Evolutionary conservation across 2,329 filamentous ascomycete species (phyloP).

Genomic region (Colletotrichum melonis): DNA sequence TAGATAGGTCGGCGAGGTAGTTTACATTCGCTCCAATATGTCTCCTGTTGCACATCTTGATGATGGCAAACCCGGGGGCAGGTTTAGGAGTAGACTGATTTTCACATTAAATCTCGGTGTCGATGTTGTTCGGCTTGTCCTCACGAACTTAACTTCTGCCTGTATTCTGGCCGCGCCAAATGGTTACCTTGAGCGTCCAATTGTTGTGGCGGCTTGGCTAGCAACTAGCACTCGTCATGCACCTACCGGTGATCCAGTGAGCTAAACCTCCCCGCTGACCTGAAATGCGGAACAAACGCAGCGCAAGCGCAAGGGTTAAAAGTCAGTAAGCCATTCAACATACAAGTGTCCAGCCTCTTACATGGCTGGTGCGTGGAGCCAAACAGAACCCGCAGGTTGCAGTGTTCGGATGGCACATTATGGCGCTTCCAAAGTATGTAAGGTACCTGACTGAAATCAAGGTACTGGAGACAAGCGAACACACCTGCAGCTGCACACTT

Average conservation of each 20-base stretch:
- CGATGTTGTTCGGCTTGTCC: too few species aligned
- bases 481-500: conserved; percentile 6
- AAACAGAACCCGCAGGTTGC: background rate
- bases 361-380: background rate
- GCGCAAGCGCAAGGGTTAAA: background rate
- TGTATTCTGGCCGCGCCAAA: background rate
- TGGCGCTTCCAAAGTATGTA: conserved; percentile 23
- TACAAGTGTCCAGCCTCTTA: conserved; percentile 9
- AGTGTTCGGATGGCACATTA: conserved; percentile 25
- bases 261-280: conserved; percentile 21
- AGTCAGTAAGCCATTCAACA: background rate
- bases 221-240: background rate
- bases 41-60: too few species aligned
- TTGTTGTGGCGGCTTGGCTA: background rate
- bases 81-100: too few species aligned
- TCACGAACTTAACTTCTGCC: background rate
- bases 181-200: background rate
- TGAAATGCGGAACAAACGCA: background rate
- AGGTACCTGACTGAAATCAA: conserved; percentile 21
- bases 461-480: conserved; percentile 18
- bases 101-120: too few species aligned
- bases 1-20: too few species aligned
- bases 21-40: too few species aligned
- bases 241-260: conserved; percentile 25
- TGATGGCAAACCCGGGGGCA: too few species aligned